Evolutionary conservation across 192 early-diverging fungal genomes (phyloP).

Genomic region (Borealophlyctis nickersoniae): DNA sequence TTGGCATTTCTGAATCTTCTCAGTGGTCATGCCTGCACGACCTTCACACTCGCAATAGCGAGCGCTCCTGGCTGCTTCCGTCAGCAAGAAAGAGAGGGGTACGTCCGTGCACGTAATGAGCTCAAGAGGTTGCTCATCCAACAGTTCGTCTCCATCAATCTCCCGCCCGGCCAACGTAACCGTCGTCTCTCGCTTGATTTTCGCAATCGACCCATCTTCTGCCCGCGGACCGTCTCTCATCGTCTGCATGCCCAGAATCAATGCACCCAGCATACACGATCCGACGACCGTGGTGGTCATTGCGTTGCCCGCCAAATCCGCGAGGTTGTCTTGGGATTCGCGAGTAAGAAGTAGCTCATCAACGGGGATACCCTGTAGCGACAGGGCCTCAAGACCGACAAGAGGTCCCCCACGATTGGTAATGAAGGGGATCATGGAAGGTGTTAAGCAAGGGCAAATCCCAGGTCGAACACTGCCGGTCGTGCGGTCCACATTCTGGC

Average conservation of each 20-base stretch:
- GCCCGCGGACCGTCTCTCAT: conserved; percentile 3
- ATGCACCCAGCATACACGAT: conserved; percentile 36
- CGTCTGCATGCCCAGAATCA: conserved; percentile 19
- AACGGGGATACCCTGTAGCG: conserved; percentile 42
- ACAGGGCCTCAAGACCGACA: conserved; percentile 40
- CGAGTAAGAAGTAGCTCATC: conserved; percentile 41
- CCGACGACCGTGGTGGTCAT: conserved; percentile 50
- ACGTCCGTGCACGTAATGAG: neutral
- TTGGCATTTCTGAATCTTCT: conserved; percentile 26
- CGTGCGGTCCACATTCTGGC: conserved; percentile 46
- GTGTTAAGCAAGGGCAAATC: conserved; percentile 43
- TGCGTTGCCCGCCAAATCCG: conserved; percentile 49
- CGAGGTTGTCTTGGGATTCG: conserved; percentile 40
- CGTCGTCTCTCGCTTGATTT: conserved; percentile 4
- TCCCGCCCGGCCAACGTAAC: too few relatives aligned
- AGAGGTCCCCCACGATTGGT: conserved; percentile 46
- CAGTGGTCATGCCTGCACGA: conserved; percentile 17
- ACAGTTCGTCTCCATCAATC: conserved; percentile 21
- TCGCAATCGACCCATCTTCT: neutral
- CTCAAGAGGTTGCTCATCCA: conserved; percentile 17
- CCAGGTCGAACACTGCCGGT: conserved; percentile 18
- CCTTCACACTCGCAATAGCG: conserved; percentile 45
- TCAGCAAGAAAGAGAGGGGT: conserved; percentile 14
- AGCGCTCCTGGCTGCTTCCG: conserved; percentile 14
- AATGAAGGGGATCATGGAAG: conserved; percentile 42